Percentiles rank a stretch among this genome's conserved stretches.
Conservation (phyloP, 2,329 filamentous ascomycete genomes). For the Cladosporium velox region DNA sequence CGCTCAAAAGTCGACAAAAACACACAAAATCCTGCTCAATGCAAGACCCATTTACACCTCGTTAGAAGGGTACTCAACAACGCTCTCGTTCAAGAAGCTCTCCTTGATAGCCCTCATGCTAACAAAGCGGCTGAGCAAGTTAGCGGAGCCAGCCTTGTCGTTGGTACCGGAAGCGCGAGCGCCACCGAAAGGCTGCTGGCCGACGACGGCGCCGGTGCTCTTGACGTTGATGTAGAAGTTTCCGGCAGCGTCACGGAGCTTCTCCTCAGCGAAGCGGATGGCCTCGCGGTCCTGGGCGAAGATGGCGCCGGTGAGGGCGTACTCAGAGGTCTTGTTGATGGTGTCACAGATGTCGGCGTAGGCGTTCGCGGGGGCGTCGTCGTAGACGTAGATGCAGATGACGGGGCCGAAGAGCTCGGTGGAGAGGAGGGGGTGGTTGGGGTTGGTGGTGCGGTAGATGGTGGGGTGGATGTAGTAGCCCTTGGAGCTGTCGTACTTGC, state of each 20-base stretch:
- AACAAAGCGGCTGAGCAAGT: constrained; percentile 54
- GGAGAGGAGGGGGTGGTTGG: constrained; percentile 70
- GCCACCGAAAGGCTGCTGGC: constrained; percentile 46
- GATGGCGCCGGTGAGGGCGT: constrained; percentile 73
- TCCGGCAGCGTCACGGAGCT: constrained; percentile 69
- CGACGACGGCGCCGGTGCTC: constrained; percentile 53
- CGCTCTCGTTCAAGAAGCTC: constrained; percentile 51
- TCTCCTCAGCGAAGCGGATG: constrained; percentile 67
- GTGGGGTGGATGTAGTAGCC: constrained; percentile 84
- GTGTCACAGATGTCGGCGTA: constrained; percentile 54
- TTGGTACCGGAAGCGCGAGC: constrained; percentile 57
- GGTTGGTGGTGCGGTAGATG: constrained; percentile 72
- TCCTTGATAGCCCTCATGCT: constrained; percentile 59
- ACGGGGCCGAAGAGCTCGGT: constrained; percentile 82
- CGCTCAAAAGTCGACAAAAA: not conserved
- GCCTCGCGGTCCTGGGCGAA: constrained; percentile 69
- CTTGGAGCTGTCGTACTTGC: constrained; percentile 72
- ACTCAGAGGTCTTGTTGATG: constrained; percentile 67
- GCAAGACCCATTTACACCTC: constrained; percentile 42
- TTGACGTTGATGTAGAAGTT: constrained; percentile 88
- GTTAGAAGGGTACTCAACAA: constrained; percentile 58
- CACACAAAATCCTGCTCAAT: too few relatives aligned
- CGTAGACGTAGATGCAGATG: constrained; percentile 72
- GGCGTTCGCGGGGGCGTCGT: constrained; percentile 59
- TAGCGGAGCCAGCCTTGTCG: constrained; percentile 58